phyloP scores from a whole-genome alignment of 306 rosid genomes.

The Cucurbita pepo region DNA sequence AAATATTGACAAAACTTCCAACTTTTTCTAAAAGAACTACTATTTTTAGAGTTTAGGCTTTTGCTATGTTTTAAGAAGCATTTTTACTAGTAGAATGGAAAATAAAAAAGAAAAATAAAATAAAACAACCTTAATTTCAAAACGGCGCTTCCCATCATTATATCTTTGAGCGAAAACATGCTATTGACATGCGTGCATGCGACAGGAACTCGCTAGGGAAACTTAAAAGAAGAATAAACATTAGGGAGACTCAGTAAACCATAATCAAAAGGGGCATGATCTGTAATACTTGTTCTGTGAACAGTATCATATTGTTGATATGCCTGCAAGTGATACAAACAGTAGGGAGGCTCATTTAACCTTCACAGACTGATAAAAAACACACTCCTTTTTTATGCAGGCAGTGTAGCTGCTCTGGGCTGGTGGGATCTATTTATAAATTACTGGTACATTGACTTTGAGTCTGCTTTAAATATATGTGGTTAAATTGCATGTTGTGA shows the following conservation, averaged over 20 bases:
- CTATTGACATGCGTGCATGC: not conserved
- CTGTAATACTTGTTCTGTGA: not conserved
- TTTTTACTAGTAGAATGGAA: not conserved
- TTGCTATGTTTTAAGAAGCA: not conserved
- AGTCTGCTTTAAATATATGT: constrained; percentile 1
- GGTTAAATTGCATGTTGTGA: not conserved
- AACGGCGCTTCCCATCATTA: not conserved
- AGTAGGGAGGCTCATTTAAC: not conserved
- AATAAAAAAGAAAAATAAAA: not conserved
- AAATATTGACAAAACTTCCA: not conserved
- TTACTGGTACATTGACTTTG: constrained; percentile 41
- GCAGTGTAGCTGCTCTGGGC: constrained; percentile 75
- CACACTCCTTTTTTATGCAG: constrained; percentile 18
- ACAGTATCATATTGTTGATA: not conserved
- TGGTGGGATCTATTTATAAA: constrained; percentile 98
- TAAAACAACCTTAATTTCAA: not conserved
- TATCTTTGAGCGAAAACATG: not conserved
- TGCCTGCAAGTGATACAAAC: not conserved
- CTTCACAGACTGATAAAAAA: not conserved
- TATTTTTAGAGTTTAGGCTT: not conserved
- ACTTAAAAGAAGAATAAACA: not conserved
- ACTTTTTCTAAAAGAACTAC: not conserved
- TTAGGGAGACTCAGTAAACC: not conserved
- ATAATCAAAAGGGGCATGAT: not conserved
- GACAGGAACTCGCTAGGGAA: not conserved